phyloP scores from a whole-genome alignment of 148 eudicot species.

The Selenicereus undatus region DNA sequence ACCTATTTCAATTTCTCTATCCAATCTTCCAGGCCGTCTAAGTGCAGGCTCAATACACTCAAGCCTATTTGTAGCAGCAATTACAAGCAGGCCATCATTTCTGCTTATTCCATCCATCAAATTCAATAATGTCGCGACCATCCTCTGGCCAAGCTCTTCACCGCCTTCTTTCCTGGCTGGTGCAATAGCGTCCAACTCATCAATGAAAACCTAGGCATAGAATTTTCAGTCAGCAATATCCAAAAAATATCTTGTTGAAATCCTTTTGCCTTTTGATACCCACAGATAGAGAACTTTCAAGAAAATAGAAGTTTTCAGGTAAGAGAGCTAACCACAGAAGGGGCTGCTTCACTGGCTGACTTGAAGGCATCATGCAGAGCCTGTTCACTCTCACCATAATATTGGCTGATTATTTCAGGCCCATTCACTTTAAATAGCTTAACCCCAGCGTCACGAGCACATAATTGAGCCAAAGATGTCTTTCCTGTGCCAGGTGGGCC shows the following conservation, averaged over 20 bases:
- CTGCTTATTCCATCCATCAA: constrained; percentile 87
- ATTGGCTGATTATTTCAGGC: constrained; percentile 74
- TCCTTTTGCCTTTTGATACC: neutral
- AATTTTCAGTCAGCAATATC: constrained; percentile 13
- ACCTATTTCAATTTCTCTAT: constrained; percentile 95
- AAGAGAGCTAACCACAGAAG: constrained; percentile 75
- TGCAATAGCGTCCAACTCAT: constrained; percentile 96
- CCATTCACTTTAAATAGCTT: constrained; percentile 80
- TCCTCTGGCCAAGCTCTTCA: constrained; percentile 82
- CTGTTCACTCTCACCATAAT: constrained; percentile 85
- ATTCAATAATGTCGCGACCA: constrained; percentile 86
- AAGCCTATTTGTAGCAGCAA: constrained; percentile 87
- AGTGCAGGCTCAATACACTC: constrained; percentile 95
- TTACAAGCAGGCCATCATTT: constrained; percentile 61
- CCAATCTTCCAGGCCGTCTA: constrained; percentile 91
- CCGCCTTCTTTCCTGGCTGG: constrained; percentile 93
- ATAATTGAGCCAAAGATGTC: constrained; percentile 73
- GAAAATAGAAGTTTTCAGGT: neutral
- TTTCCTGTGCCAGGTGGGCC: constrained; percentile 98
- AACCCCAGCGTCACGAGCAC: constrained; percentile 80
- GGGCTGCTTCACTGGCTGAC: constrained; percentile 68
- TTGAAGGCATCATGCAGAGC: constrained; percentile 73
- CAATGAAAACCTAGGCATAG: constrained; percentile 67
- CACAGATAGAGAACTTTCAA: neutral
- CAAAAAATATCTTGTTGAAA: neutral